phyloP scores from a whole-genome alignment of 768 basidiomycete species.

The Kwoniella heveanensis region DNA sequence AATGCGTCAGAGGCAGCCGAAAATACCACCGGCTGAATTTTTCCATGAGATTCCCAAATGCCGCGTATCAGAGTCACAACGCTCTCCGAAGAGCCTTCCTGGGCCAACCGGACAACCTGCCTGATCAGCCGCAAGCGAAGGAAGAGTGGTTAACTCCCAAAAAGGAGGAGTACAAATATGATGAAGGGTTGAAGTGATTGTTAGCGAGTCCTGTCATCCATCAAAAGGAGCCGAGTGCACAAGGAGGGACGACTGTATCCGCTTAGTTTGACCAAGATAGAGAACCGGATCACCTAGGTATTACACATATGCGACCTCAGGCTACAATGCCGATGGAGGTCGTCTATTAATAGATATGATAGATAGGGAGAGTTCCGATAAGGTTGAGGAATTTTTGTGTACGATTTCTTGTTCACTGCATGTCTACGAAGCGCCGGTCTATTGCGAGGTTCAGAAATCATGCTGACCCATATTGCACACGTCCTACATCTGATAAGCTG shows the following conservation, averaged over 20 bases:
- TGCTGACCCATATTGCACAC: too few relatives aligned
- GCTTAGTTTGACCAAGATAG: slow-evolving; percentile 1
- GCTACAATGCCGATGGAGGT: too few relatives aligned
- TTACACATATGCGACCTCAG: too few relatives aligned
- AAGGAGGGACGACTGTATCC: slow-evolving; percentile 10
- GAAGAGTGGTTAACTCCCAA: slow-evolving; percentile 5
- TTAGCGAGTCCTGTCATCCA: not conserved
- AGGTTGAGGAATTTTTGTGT: too few relatives aligned
- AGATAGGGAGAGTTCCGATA: too few relatives aligned
- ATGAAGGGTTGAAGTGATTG: slow-evolving; percentile 1
- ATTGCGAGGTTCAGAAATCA: too few relatives aligned
- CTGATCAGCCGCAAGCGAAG: slow-evolving; percentile 1
- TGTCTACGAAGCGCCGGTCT: too few relatives aligned
- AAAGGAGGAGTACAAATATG: slow-evolving; percentile 10
- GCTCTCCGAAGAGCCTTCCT: slow-evolving; percentile 5
- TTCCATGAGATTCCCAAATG: not conserved
- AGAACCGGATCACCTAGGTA: too few relatives aligned
- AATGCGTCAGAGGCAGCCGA: not conserved
- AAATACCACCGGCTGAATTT: slow-evolving; percentile 10
- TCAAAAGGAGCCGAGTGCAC: slow-evolving; percentile 21
- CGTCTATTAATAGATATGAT: too few relatives aligned
- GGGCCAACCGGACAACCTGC: not conserved
- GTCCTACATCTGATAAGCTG: too few relatives aligned
- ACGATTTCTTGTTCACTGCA: too few relatives aligned
- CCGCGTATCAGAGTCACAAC: not conserved